Percentiles rank a stretch among this genome's conserved stretches.
Conservation (phyloP, 1,284 basidiomycete genomes). For the Coriolopsis trogii region DNA sequence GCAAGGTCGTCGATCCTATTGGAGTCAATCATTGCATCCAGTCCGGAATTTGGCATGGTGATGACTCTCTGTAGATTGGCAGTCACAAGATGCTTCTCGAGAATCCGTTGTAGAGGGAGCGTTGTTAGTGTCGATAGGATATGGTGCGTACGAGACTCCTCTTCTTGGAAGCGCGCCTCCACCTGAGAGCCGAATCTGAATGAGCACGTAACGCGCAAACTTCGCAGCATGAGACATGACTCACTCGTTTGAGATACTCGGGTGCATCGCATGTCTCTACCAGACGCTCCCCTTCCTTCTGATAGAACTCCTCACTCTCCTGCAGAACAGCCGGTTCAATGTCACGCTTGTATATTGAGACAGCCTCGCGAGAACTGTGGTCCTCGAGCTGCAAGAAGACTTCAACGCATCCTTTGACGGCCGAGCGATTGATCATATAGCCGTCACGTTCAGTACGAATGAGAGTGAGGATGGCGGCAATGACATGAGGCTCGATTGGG, state of each 20-base stretch:
- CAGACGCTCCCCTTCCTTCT: conserved; percentile 72
- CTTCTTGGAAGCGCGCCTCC: conserved; percentile 82
- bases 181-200: conserved; percentile 54
- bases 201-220: conserved; percentile 6
- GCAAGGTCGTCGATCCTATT: conserved; percentile 80
- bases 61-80: conserved; percentile 80
- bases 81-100: conserved; percentile 80
- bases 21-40: conserved; percentile 87
- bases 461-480: conserved; percentile 83
- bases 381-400: conserved; percentile 77
- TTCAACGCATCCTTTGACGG: conserved; percentile 89
- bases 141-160: conserved; percentile 87
- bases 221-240: conserved; percentile 27
- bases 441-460: conserved; percentile 93
- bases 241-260: conserved; percentile 81
- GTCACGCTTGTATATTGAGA: conserved; percentile 82
- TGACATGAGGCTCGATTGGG: conserved; percentile 84
- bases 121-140: conserved; percentile 85
- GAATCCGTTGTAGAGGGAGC: conserved; percentile 69
- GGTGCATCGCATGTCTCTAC: conserved; percentile 80
- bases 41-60: conserved; percentile 82
- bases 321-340: conserved; percentile 85
- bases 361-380: conserved; percentile 41
- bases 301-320: conserved; percentile 84
- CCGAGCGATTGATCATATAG: conserved; percentile 88